These are phyloP conservation scores for Dendrobium huoshanense DNA, from an alignment of 106 monocot genomes.

Conservation along the genomic window DNA sequence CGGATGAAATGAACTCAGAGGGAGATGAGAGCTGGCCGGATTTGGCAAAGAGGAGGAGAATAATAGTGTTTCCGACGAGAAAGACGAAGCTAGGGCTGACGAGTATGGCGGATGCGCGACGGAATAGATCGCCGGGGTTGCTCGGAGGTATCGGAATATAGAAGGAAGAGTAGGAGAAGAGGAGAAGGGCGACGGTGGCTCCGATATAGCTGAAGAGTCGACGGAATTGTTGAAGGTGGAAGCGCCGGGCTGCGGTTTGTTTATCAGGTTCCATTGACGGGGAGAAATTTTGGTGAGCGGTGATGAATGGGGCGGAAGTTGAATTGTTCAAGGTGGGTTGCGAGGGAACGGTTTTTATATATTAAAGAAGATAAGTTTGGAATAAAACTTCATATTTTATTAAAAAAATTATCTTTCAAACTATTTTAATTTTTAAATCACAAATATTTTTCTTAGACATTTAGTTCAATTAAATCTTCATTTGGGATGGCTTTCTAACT, in stretches of 20 bases:
- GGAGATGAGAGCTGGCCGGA: background rate
- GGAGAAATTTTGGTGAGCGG: background rate
- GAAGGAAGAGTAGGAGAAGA: conserved; percentile 15
- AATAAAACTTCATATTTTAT: no score
- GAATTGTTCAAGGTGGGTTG: no score
- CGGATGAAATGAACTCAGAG: background rate
- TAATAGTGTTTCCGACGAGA: conserved; percentile 18
- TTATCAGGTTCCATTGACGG: conserved; percentile 4
- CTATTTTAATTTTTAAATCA: no score
- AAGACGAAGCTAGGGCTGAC: conserved; percentile 15
- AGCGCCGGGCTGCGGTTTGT: conserved; percentile 7
- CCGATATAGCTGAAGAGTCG: conserved; percentile 15
- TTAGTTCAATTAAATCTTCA: no score
- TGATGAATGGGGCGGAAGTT: background rate
- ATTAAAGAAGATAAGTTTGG: no score
- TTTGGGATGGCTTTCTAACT: no score
- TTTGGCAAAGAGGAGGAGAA: conserved; percentile 19
- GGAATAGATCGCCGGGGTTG: conserved; percentile 11
- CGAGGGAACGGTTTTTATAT: background rate
- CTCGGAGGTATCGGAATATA: conserved; percentile 6
- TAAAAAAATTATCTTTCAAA: no score
- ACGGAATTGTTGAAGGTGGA: conserved; percentile 8
- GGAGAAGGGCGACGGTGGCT: conserved; percentile 13
- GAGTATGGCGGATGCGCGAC: background rate
- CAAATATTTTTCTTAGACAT: no score